These are phyloP conservation scores for Pseudonitzschia multiseries DNA, from an alignment of 108 stramenopile genomes.

Conservation along the genomic window DNA sequence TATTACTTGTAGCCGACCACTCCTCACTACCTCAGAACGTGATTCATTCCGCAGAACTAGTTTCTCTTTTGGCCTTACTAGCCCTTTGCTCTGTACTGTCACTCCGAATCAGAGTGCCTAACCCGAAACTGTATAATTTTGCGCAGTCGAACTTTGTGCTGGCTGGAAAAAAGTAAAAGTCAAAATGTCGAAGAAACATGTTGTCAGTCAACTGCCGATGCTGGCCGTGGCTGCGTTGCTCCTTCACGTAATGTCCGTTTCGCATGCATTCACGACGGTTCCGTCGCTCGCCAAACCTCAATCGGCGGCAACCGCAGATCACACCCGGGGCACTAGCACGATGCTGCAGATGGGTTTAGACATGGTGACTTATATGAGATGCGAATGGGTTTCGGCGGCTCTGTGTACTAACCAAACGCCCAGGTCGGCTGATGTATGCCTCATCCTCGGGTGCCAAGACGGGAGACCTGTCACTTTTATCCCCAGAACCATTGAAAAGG, in stretches of 20 bases:
- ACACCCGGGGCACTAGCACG: slow-evolving; percentile 1
- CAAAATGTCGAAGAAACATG: background rate
- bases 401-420: slow-evolving; percentile 87
- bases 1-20: too few species aligned
- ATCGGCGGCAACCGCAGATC: background rate
- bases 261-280: slow-evolving; percentile 8
- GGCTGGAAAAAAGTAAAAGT: too few species aligned
- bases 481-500: slow-evolving; percentile 72
- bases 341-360: slow-evolving; percentile 66
- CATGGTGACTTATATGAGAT: slow-evolving; percentile 79
- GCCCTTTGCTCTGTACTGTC: background rate
- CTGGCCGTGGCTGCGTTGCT: background rate
- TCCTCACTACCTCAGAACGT: too few species aligned
- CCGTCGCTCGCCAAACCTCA: background rate
- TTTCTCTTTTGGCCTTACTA: background rate
- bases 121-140: too few species aligned
- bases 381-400: slow-evolving; percentile 85
- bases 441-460: slow-evolving; percentile 78
- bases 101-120: too few species aligned
- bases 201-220: background rate
- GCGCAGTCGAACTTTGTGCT: too few species aligned
- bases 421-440: slow-evolving; percentile 53
- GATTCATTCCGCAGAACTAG: too few species aligned
- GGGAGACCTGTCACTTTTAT: slow-evolving; percentile 79
- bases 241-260: background rate